Evolutionary conservation across 225 moss, liverwort and hornwort species (phyloP).

Genomic region (Bryoerythrophyllum caledonicum): DNA sequence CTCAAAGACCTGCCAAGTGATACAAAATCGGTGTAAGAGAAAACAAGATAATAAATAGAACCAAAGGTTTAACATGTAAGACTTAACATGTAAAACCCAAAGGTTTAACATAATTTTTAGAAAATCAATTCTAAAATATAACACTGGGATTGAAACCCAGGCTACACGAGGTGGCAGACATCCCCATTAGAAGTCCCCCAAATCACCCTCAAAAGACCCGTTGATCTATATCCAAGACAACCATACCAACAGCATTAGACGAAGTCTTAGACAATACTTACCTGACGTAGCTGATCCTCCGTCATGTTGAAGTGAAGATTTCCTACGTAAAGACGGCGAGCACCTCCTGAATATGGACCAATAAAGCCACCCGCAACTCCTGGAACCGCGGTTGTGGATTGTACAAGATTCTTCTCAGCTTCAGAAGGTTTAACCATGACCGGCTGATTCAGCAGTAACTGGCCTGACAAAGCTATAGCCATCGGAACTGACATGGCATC

Average conservation of each 20-base stretch:
- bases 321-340: conserved; percentile 94
- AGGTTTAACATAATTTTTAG: background rate
- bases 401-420: conserved; percentile 98
- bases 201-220: background rate
- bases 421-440: conserved; percentile 99
- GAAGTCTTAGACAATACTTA: conserved; percentile 16
- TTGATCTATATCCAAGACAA: background rate
- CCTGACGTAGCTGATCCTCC: conserved; percentile 98
- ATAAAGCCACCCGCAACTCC: conserved; percentile 97
- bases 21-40: background rate
- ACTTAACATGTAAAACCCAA: background rate
- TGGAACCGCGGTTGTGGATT: conserved; percentile 94
- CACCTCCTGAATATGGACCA: conserved; percentile 98
- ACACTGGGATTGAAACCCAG: background rate
- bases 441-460: conserved; percentile 87
- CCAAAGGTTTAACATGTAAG: too few species aligned
- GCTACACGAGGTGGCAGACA: background rate
- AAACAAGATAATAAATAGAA: background rate
- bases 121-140: background rate
- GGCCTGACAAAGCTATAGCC: conserved; percentile 99
- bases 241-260: background rate
- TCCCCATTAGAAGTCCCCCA: background rate
- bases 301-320: conserved; percentile 99
- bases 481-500: conserved; percentile 99
- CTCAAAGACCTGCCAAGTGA: conserved; percentile 81